A percentile compares a stretch with the other conserved stretches of the same genome.
These are phyloP conservation scores for Ceratobasidium sp. DNA, from an alignment of 1,284 basidiomycete genomes.

Conservation along the genomic window DNA sequence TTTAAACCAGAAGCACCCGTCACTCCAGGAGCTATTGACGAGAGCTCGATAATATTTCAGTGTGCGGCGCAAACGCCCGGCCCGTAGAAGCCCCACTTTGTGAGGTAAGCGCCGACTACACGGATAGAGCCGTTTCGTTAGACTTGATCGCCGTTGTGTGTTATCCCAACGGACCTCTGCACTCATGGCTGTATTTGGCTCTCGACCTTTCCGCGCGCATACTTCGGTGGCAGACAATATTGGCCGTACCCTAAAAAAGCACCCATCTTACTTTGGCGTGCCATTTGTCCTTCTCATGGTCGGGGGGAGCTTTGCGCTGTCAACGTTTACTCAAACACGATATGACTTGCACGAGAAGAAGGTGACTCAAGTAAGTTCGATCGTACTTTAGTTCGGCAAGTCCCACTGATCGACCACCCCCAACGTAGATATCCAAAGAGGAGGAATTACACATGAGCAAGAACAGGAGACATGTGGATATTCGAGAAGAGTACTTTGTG, in stretches of 20 bases:
- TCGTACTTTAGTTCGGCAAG: neutral
- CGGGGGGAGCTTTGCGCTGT: conserved; percentile 82
- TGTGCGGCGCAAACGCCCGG: conserved; percentile 1
- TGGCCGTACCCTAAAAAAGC: conserved; percentile 47
- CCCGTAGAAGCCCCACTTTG: neutral
- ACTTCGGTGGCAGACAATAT: conserved; percentile 7
- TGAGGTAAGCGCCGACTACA: conserved; percentile 5
- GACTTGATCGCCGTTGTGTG: conserved; percentile 4
- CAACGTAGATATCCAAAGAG: conserved; percentile 74
- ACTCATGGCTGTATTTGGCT: conserved; percentile 30
- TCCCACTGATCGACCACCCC: neutral
- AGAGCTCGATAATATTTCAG: conserved; percentile 7
- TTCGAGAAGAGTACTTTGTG: conserved; percentile 95
- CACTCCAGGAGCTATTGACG: neutral
- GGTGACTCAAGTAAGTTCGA: conserved; percentile 62
- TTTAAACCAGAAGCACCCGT: neutral
- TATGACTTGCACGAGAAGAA: conserved; percentile 88
- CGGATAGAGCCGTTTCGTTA: conserved; percentile 1
- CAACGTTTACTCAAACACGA: conserved; percentile 84
- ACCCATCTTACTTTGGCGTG: conserved; percentile 79
- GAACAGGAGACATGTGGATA: conserved; percentile 85
- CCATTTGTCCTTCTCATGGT: conserved; percentile 89
- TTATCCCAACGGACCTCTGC: neutral
- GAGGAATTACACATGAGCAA: conserved; percentile 81
- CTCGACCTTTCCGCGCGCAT: conserved; percentile 25